Evolutionary conservation across 148 eudicot species (phyloP), one percentile per base, ranked within the genome.

Genomic region (Amaranthus cruentus): DNA sequence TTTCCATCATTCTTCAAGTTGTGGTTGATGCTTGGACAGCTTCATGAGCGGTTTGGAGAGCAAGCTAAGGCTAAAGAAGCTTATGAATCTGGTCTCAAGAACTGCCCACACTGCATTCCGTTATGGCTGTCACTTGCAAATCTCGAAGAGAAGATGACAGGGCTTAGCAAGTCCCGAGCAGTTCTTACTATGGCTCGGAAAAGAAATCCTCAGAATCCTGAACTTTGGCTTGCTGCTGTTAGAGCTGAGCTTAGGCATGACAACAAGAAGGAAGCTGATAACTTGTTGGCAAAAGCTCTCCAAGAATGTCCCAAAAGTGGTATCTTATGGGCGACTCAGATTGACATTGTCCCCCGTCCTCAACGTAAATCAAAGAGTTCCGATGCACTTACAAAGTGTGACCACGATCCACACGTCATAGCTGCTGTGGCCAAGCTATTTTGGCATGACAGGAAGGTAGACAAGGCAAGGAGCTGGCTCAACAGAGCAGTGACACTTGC

Each of bases 1-100:
- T 95, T 88, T 79, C 89, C 93, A 12, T 87, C 92, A 4, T 95
- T 90, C 81, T 91, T 86, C 79, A 95, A 95, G 73, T 61, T 95
- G 50, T 95, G 97, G 98, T 74, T 95, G 75, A 95, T 95, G 98
- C 91, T 87, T n/a, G 98, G 98, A 18, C 98, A 91, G 75, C 80
- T 91, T 28, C 90, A 94, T 73, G 96, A 91, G 72, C 75, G 93
- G 52, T 85, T 87, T 44, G 85, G 79, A 64, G 76, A 70, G 15
- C 76, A 86, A 79, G 82, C 76, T 18, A 79, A 82, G 74, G 96
- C 96, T 4, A 91, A 85, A 80, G 90, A 84, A 71, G 83, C 77
- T 3, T 91, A 88, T 68, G 97, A 90, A 69, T 76, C 85, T 18
- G 97, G 91, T 60, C 69, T 90, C 64, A 87, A 90, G 73, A 79